Base-by-base conservation (phyloP, 768 basidiomycete species). In the Leucosporidium yakuticum region DNA sequence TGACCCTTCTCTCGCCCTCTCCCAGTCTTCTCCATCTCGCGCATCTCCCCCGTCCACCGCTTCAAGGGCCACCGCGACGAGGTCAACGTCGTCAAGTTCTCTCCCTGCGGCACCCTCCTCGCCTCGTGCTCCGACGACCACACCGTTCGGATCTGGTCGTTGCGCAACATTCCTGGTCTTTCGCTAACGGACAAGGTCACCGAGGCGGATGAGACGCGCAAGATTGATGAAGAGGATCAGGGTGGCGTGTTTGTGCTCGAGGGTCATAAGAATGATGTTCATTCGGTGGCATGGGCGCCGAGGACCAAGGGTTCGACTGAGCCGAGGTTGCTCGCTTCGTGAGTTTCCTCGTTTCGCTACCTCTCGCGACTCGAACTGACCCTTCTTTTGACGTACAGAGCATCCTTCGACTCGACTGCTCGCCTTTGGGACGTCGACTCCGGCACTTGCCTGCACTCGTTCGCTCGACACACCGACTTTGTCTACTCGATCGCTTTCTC, bases 381-480 rank as follows among this genome's bases (percentile, higher is more conserved):
- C 25, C 11, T 48, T 32, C 12, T 50, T 21, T 6, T 44, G 60
- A 51, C 51, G 50, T 23, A 9, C 71, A 91, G 89, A 12, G 84
- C 87, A 15, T 90, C 90, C 7, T 91, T 91, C 75, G 92, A 95
- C 75, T 81, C 81, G 20, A 89, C 90, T 2, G 84, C 88, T 7
- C 85, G 89, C 51, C 71, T 95, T 36, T 95, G 91, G 91, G 88
- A 93, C 77, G 84, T 86, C 4, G 82, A 83, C 55, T 87, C 87
- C 0, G 90, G 90, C 34, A 83, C 85, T 54, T 93, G 91, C 76
- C 77, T 90, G 44, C 82, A 85, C 68, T 81, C 86, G 25, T 87
- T 95, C 75, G 77, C 78, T 9, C 88, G 90, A 69, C 89, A 91
- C 79, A 84, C 80, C 69, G 83, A 84, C 39, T 83, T 86, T 29